Conservation (phyloP, 208 protist species). For the Naegleria fowleri region DNA sequence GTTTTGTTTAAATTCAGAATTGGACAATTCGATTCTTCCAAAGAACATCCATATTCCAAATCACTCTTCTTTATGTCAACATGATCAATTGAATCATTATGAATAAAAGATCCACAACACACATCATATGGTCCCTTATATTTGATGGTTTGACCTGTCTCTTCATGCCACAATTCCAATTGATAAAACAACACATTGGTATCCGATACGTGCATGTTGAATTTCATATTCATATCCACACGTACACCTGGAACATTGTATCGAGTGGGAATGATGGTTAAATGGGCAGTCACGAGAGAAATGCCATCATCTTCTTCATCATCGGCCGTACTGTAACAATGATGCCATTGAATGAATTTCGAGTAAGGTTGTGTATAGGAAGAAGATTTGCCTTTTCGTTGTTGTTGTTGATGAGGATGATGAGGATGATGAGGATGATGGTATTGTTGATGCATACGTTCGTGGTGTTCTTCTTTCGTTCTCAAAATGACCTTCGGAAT, state of each 20-base stretch:
- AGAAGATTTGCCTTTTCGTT: too few relatives aligned
- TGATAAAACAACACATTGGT: background rate
- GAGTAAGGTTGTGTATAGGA: background rate
- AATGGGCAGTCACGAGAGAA: background rate
- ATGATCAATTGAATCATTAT: background rate
- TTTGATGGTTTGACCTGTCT: background rate
- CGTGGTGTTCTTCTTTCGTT: too few relatives aligned
- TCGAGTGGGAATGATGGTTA: background rate
- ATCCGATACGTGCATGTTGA: background rate
- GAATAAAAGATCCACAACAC: background rate
- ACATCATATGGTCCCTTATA: constrained; percentile 8
- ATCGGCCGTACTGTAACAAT: background rate
- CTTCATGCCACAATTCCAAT: background rate
- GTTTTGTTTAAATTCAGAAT: background rate
- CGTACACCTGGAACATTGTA: background rate
- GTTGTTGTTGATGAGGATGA: too few relatives aligned
- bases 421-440: too few relatives aligned
- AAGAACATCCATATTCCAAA: background rate
- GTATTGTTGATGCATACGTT: too few relatives aligned
- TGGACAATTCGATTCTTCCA: background rate
- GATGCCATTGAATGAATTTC: background rate
- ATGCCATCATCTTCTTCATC: background rate
- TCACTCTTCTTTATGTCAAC: too few relatives aligned
- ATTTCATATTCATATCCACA: background rate
- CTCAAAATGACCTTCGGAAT: too few relatives aligned